Evolutionary conservation across 345 rosid genomes (phyloP), one percentile per base, ranked within the genome.

Genomic region (Psidium guajava): DNA sequence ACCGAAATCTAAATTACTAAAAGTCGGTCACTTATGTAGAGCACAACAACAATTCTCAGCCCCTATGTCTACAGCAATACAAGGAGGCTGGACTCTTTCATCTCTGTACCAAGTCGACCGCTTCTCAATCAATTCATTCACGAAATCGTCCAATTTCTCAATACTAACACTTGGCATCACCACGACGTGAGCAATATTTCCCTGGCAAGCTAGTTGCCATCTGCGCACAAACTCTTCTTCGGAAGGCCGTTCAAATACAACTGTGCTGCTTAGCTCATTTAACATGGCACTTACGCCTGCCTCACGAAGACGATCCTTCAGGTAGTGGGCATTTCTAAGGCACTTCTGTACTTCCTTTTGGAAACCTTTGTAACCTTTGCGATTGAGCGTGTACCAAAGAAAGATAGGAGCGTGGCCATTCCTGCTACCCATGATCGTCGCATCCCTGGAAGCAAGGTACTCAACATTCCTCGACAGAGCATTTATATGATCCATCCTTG

Each of bases 401-500:
- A 97, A 97, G 87, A 97, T 87, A 83, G 98, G 99, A 6, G 99
- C 99, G 53, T 97, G 98, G 11, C 98, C 98, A n/a, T 97, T 97
- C 27, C 99, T 88, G 87, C 98, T 95, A 64, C 99, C 99, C 99
- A 97, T 97, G 87, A 97, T 97, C 42, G 98, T 97, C n/a, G 99
- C 99, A 87, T 96, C 98, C 89, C 98, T 91, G 54, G 98, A 97
- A 83, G 98, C 98, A 6, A 96, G 96, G 88, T 96, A 97, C 91
- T 97, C 98, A 0, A 97, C 96, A 61, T 96, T 97, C 50, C 90
- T 96, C 0, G 98, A 95, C 54, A 97, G 96, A 73, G 85, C 96
- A 88, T 95, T 96, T 84, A 97, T 91, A 88, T 95, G 95, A 84
- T 91, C 90, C 95, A 95, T 87, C 86, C 99, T 93, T 16, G 98